These are phyloP conservation scores for Naganishia antarctica DNA, from an alignment of 768 basidiomycete species.

Conservation along the genomic window DNA sequence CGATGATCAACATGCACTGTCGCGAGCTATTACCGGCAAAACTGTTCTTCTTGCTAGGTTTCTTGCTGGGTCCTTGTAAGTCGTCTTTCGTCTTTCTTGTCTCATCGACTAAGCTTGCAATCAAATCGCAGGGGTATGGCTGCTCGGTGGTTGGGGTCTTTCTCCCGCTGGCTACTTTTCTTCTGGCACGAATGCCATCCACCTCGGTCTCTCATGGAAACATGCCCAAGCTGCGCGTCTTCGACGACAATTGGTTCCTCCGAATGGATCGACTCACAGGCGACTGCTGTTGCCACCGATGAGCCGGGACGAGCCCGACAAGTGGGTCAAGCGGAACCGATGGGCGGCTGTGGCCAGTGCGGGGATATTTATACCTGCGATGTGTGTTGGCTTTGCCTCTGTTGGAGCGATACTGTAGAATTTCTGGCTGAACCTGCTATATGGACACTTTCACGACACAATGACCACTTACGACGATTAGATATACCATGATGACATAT, in stretches of 20 bases:
- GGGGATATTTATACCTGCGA: conserved; percentile 30
- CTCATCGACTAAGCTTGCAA: neutral
- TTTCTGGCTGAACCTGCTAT: neutral
- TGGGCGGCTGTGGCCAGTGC: conserved; percentile 27
- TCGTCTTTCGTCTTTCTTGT: neutral
- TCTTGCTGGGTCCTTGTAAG: conserved; percentile 32
- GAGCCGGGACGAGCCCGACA: conserved; percentile 27
- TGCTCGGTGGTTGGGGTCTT: conserved; percentile 31
- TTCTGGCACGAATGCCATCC: conserved; percentile 2
- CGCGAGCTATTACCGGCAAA: conserved; percentile 27
- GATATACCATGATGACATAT: conserved; percentile 6
- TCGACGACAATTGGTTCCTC: neutral
- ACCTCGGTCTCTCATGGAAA: conserved; percentile 17
- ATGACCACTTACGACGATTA: neutral
- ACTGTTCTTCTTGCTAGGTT: conserved; percentile 30
- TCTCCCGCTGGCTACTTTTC: conserved; percentile 25
- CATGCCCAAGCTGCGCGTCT: conserved; percentile 16
- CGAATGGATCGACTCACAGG: neutral
- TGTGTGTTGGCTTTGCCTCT: conserved; percentile 28
- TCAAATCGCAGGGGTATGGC: conserved; percentile 28
- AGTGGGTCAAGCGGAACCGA: conserved; percentile 32
- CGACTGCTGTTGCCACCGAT: conserved; percentile 23
- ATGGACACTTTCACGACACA: conserved; percentile 5
- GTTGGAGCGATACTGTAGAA: conserved; percentile 16
- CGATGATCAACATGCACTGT: conserved; percentile 17